Evolutionary conservation across 2,329 filamentous ascomycete species (phyloP).

Genomic region (Pseudogymnoascus sp.): DNA sequence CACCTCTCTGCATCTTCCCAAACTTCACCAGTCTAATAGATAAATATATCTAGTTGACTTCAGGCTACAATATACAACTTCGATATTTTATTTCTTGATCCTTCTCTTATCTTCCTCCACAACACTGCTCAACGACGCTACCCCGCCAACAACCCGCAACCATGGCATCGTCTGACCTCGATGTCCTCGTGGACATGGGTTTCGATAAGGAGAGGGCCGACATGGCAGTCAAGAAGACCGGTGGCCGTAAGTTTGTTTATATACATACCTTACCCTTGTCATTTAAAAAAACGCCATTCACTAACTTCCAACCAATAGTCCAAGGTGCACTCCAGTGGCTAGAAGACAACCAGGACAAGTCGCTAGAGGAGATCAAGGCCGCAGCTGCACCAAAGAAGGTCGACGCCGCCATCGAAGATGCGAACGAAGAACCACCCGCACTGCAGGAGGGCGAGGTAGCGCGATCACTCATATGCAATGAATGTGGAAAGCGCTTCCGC

Average conservation of each 20-base stretch:
- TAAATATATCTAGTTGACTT: neutral
- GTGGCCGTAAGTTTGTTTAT: conserved; percentile 53
- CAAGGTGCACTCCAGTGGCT: conserved; percentile 91
- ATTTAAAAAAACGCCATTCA: neutral
- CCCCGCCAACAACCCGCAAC: conserved; percentile 22
- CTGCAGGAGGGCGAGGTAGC: conserved; percentile 63
- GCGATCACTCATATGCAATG: conserved; percentile 82
- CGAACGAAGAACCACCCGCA: conserved; percentile 50
- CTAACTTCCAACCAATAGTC: conserved; percentile 40
- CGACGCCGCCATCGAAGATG: conserved; percentile 42
- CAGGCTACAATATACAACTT: neutral
- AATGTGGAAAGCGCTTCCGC: conserved; percentile 86
- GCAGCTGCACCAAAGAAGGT: conserved; percentile 32
- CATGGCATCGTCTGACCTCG: conserved; percentile 52
- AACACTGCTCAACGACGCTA: neutral
- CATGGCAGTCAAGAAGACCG: conserved; percentile 74
- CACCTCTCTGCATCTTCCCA: neutral
- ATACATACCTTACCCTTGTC: neutral
- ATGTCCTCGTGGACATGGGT: conserved; percentile 59
- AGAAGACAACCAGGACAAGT: conserved; percentile 80
- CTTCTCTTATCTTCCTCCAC: neutral
- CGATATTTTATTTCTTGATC: neutral
- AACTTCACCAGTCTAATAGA: neutral
- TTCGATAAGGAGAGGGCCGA: conserved; percentile 78
- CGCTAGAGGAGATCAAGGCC: conserved; percentile 68